phyloP scores from a whole-genome alignment of 2,329 filamentous ascomycete species.

The Cladophialophora bantiana region DNA sequence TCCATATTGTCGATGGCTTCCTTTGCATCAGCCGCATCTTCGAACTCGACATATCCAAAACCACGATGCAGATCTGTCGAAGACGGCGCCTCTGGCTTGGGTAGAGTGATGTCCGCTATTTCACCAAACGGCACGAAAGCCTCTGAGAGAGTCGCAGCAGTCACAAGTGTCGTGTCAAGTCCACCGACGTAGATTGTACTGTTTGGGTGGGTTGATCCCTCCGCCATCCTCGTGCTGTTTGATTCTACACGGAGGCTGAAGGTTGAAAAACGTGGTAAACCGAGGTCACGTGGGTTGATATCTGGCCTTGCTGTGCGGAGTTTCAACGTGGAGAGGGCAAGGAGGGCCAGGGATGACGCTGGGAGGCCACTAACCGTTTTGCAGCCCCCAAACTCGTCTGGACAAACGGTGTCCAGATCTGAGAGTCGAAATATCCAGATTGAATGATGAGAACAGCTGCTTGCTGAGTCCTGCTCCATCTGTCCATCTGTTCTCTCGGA shows the following conservation, averaged over 20 bases:
- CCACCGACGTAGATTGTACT: slow-evolving; percentile 92
- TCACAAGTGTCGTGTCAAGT: slow-evolving; percentile 76
- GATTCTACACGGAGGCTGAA: slow-evolving; percentile 2
- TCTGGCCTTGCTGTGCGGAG: slow-evolving; percentile 2
- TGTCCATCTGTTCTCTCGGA: slow-evolving; percentile 5
- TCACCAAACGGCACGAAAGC: slow-evolving; percentile 98
- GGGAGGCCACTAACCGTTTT: slow-evolving; percentile 19
- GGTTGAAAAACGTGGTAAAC: slow-evolving; percentile 8
- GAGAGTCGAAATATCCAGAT: slow-evolving; percentile 28
- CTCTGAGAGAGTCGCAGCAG: slow-evolving; percentile 76
- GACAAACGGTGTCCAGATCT: slow-evolving; percentile 34
- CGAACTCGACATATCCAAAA: slow-evolving; percentile 96
- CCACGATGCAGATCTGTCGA: slow-evolving; percentile 82
- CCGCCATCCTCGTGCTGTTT: slow-evolving; percentile 68
- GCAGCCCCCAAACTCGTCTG: slow-evolving; percentile 20
- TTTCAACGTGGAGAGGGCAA: neutral
- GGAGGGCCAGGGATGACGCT: slow-evolving; percentile 33
- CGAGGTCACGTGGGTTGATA: slow-evolving; percentile 19
- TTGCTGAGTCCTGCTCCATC: neutral
- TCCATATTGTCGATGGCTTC: slow-evolving; percentile 99
- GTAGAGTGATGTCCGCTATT: slow-evolving; percentile 87
- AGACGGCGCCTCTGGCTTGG: slow-evolving; percentile 83
- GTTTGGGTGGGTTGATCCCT: slow-evolving; percentile 78
- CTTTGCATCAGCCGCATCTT: slow-evolving; percentile 81
- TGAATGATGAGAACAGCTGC: slow-evolving; percentile 24